A percentile compares a stretch with the other conserved stretches of the same genome.
phyloP scores from a whole-genome alignment of 495 filamentous ascomycete species.

The Neurospora tetraspora region DNA sequence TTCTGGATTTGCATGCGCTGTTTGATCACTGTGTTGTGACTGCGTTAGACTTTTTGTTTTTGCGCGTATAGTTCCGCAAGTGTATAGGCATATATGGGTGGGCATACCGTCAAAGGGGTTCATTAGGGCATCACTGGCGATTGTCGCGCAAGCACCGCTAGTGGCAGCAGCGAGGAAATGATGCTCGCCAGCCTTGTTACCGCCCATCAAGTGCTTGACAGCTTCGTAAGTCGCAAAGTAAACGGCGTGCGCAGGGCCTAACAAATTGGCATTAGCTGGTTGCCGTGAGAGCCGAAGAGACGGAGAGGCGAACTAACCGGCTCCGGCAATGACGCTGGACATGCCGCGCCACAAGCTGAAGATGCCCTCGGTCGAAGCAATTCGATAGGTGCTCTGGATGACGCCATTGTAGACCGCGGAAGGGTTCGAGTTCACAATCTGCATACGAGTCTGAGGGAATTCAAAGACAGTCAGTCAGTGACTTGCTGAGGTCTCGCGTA shows the following conservation, averaged over 20 bases:
- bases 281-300: neutral
- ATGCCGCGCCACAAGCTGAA: slow-evolving; percentile 92
- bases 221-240: slow-evolving; percentile 98
- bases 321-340: slow-evolving; percentile 90
- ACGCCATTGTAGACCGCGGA: slow-evolving; percentile 82
- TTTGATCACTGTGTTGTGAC: slow-evolving; percentile 69
- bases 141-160: slow-evolving; percentile 89
- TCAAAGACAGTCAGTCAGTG: slow-evolving; percentile 17
- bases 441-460: slow-evolving; percentile 76
- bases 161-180: slow-evolving; percentile 88
- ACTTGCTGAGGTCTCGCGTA: neutral
- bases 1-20: slow-evolving; percentile 98
- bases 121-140: slow-evolving; percentile 96
- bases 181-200: slow-evolving; percentile 78
- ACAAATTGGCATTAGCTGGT: slow-evolving; percentile 14
- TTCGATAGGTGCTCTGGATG: slow-evolving; percentile 83
- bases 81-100: neutral
- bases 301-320: slow-evolving; percentile 51
- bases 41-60: slow-evolving; percentile 4
- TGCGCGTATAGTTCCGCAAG: neutral
- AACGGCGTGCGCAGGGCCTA: slow-evolving; percentile 92
- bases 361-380: slow-evolving; percentile 80
- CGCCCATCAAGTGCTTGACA: slow-evolving; percentile 91
- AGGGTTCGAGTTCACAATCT: slow-evolving; percentile 83
- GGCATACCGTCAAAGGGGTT: slow-evolving; percentile 93